phyloP scores from a whole-genome alignment of 352 stramenopile genomes.

The Phytophthora lateralis region DNA sequence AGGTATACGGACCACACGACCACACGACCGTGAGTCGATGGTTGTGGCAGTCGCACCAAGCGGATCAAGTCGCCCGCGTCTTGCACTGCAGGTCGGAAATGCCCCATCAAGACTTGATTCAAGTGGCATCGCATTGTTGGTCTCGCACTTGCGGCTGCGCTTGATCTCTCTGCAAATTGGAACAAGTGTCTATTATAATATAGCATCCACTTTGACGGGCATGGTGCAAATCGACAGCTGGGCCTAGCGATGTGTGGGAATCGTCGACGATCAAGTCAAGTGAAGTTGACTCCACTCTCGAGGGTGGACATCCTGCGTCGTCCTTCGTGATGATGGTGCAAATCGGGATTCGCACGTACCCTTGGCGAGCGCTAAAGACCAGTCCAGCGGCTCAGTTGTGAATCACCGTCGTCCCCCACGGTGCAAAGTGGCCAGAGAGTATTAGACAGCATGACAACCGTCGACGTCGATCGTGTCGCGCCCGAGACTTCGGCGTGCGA shows the following conservation, averaged over 20 bases:
- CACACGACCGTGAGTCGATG: slow-evolving; percentile 6
- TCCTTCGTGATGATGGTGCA: slow-evolving; percentile 31
- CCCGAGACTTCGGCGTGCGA: slow-evolving; percentile 10
- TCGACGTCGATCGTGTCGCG: slow-evolving; percentile 14
- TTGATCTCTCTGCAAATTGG: neutral
- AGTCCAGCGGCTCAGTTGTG: slow-evolving; percentile 21
- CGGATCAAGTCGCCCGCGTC: slow-evolving; percentile 5
- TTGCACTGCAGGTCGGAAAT: slow-evolving; percentile 20
- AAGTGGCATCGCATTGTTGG: neutral
- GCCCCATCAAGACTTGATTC: too few species aligned
- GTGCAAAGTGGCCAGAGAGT: slow-evolving; percentile 22
- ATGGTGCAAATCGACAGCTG: slow-evolving; percentile 30
- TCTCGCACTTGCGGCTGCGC: neutral
- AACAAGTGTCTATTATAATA: too few species aligned
- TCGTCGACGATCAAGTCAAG: neutral
- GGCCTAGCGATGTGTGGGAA: slow-evolving; percentile 20
- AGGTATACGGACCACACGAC: slow-evolving; percentile 23
- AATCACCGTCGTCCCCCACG: slow-evolving; percentile 20
- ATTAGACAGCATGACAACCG: slow-evolving; percentile 27
- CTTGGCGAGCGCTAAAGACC: slow-evolving; percentile 23
- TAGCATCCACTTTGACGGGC: neutral
- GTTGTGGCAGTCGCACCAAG: slow-evolving; percentile 23
- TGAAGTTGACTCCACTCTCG: slow-evolving; percentile 10
- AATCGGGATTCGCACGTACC: slow-evolving; percentile 28
- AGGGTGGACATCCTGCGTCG: slow-evolving; percentile 29